Percentiles rank a stretch among this genome's conserved stretches.
These are phyloP conservation scores for Cyclotella atomus DNA, from an alignment of 108 stramenopile genomes.

Conservation along the genomic window DNA sequence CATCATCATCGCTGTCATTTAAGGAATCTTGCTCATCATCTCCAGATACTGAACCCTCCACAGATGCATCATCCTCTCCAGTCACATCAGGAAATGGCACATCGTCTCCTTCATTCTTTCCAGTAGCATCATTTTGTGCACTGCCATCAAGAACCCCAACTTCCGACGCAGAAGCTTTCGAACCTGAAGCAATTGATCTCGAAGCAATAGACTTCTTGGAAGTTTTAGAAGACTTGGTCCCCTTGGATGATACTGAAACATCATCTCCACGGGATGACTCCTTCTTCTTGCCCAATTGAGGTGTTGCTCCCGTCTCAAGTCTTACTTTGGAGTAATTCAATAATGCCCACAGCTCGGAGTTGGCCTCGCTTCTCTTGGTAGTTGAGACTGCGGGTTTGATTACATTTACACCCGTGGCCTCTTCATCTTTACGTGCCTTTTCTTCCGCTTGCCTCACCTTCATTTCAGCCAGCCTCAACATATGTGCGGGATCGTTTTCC, in stretches of 20 bases:
- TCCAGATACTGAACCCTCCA: conserved; percentile 40
- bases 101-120: conserved; percentile 1
- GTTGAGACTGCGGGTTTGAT: conserved; percentile 35
- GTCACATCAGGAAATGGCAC: conserved; percentile 32
- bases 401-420: conserved; percentile 22
- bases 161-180: conserved; percentile 10
- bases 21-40: conserved; percentile 10
- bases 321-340: conserved; percentile 51
- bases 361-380: conserved; percentile 32
- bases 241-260: conserved; percentile 19
- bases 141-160: conserved; percentile 14
- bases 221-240: conserved; percentile 35
- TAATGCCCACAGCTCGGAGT: conserved; percentile 50
- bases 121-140: neutral
- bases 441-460: conserved; percentile 44
- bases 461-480: conserved; percentile 30
- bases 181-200: conserved; percentile 21
- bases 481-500: conserved; percentile 12
- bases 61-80: conserved; percentile 32
- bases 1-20: conserved; percentile 20
- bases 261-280: conserved; percentile 9
- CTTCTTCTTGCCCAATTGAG: conserved; percentile 36
- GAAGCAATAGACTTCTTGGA: too few relatives aligned
- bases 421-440: conserved; percentile 43
- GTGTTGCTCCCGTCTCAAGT: conserved; percentile 44